A percentile compares a stretch with the other conserved stretches of the same genome.
Evolutionary conservation across 768 basidiomycete species (phyloP).

Genomic region (Postia placenta): DNA sequence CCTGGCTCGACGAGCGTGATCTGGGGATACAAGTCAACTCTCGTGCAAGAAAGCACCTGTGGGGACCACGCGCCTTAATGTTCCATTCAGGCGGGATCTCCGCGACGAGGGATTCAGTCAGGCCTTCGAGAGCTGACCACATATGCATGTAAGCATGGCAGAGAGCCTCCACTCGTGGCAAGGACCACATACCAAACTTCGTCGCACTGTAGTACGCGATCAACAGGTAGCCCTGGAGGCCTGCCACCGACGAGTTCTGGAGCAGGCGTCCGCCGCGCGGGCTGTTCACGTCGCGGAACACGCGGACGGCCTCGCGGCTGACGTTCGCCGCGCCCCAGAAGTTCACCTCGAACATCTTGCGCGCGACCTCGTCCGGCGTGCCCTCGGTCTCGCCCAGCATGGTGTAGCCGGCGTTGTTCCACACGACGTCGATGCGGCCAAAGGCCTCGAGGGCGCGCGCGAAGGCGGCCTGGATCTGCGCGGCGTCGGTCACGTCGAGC

Average conservation of each 20-base stretch:
- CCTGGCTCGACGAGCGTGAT: constrained; percentile 13
- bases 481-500: constrained; percentile 17
- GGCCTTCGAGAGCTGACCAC: constrained; percentile 16
- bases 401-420: constrained; percentile 21
- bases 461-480: constrained; percentile 15
- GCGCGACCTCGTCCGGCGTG: constrained; percentile 13
- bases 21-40: constrained; percentile 4
- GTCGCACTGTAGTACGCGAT: constrained; percentile 20
- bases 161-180: not conserved
- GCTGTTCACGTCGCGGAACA: constrained; percentile 30
- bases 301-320: constrained; percentile 24
- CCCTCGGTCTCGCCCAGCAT: constrained; percentile 14
- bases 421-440: constrained; percentile 20
- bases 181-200: constrained; percentile 14
- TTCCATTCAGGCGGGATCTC: constrained; percentile 17
- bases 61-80: constrained; percentile 11
- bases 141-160: not conserved
- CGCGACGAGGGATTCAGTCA: constrained; percentile 15
- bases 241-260: constrained; percentile 29
- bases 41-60: not conserved
- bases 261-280: constrained; percentile 28
- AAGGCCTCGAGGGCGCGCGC: constrained; percentile 9
- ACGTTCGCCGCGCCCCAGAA: constrained; percentile 25
- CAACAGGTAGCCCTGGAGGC: constrained; percentile 16
- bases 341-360: constrained; percentile 19